phyloP scores from a whole-genome alignment of 305 asterid genomes.

The Petunia hybrid region DNA sequence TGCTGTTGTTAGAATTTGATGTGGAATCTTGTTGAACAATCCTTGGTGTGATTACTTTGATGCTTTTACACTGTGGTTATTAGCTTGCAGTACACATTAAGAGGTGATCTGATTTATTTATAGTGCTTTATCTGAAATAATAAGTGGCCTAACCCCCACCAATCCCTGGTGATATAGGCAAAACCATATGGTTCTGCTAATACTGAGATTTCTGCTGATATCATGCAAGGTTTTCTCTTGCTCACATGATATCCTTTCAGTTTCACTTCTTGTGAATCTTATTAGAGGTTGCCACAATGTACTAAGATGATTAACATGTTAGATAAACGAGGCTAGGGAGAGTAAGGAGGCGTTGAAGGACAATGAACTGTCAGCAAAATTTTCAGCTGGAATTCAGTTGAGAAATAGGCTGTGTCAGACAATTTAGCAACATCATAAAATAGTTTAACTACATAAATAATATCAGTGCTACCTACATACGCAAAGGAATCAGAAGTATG shows the following conservation, averaged over 20 bases:
- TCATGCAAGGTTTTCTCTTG: not conserved
- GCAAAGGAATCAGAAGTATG: constrained; percentile 10
- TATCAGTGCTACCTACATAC: not conserved
- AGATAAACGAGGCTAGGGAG: not conserved
- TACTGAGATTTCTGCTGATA: not conserved
- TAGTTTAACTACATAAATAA: not conserved
- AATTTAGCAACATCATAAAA: constrained; percentile 16
- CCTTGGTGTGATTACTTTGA: not conserved
- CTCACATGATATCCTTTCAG: not conserved
- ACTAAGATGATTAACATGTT: not conserved
- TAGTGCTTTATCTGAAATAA: not conserved
- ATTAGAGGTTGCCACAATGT: constrained; percentile 25
- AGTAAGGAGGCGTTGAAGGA: constrained; percentile 6
- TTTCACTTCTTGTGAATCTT: not conserved
- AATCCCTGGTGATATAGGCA: not conserved
- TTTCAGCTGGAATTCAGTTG: constrained; percentile 7
- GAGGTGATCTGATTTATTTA: not conserved
- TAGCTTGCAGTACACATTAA: not conserved
- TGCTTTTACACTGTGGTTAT: constrained; percentile 10
- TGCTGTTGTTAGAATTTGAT: not conserved
- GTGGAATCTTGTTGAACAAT: constrained; percentile 23
- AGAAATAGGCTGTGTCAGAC: constrained; percentile 8
- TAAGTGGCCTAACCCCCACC: not conserved
- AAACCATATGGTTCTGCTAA: not conserved
- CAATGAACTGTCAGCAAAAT: not conserved